Conservation (phyloP, 495 filamentous ascomycete genomes). For the Opeltia flavorubescens region DNA sequence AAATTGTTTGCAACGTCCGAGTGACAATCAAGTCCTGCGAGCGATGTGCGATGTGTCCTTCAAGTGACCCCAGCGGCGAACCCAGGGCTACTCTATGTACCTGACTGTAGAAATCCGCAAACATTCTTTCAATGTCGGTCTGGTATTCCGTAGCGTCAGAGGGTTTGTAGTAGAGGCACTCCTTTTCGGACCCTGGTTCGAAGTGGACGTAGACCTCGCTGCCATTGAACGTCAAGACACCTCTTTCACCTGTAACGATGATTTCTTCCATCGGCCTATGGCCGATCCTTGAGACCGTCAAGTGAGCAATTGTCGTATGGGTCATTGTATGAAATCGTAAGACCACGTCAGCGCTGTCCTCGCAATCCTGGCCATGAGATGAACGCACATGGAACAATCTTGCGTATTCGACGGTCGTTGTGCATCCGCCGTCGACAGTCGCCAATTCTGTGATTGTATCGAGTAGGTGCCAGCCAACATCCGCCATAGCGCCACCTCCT, state of each 20-base stretch:
- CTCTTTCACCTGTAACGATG: slow-evolving; percentile 1
- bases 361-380: not conserved
- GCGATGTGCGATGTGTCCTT: not conserved
- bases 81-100: not conserved
- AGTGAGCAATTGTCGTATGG: not conserved
- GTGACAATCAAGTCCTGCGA: not conserved
- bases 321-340: not conserved
- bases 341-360: slow-evolving; percentile 1
- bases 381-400: not conserved
- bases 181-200: not conserved
- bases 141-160: not conserved
- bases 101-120: not conserved
- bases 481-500: not conserved
- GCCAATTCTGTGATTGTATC: slow-evolving; percentile 3
- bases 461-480: slow-evolving; percentile 9
- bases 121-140: not conserved
- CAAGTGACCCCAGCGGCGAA: not conserved
- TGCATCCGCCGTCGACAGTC: not conserved
- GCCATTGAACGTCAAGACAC: not conserved
- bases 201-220: not conserved
- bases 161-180: not conserved
- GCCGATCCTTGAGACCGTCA: slow-evolving; percentile 1
- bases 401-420: not conserved
- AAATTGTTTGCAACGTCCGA: not conserved
- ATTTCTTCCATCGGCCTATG: not conserved